These are phyloP conservation scores for Aureobasidium pullulans DNA, from an alignment of 2,329 filamentous ascomycete species.

Conservation along the genomic window DNA sequence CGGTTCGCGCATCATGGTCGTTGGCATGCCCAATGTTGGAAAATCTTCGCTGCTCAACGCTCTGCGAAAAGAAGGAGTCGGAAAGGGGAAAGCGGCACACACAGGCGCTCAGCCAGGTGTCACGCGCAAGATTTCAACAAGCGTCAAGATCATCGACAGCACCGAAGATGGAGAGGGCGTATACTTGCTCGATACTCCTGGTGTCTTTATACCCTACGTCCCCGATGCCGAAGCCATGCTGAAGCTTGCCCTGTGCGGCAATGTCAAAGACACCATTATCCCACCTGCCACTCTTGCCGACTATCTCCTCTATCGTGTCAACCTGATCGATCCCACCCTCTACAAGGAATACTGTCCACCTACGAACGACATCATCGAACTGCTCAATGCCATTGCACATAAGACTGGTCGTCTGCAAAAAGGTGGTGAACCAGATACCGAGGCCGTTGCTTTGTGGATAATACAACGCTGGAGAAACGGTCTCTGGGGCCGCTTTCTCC, in stretches of 20 bases:
- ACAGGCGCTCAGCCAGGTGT: conserved; percentile 86
- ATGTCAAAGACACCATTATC: conserved; percentile 84
- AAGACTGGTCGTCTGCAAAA: conserved; percentile 70
- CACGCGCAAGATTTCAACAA: conserved; percentile 72
- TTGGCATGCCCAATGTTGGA: conserved; percentile 96
- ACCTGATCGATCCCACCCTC: conserved; percentile 53
- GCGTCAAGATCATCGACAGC: conserved; percentile 66
- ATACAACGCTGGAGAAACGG: conserved; percentile 78
- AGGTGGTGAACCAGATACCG: conserved; percentile 62
- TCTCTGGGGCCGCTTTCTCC: conserved; percentile 63
- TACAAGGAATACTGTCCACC: conserved; percentile 61
- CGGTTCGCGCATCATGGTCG: conserved; percentile 76
- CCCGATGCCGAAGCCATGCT: conserved; percentile 81
- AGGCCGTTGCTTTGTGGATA: conserved; percentile 70
- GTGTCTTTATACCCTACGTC: conserved; percentile 91
- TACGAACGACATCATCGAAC: conserved; percentile 73
- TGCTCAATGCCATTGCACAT: conserved; percentile 63
- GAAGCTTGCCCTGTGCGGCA: conserved; percentile 84
- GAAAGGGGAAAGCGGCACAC: conserved; percentile 62
- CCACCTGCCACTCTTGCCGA: conserved; percentile 72
- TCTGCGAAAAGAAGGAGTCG: conserved; percentile 62
- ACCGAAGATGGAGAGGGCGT: conserved; percentile 49
- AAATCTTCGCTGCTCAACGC: conserved; percentile 93
- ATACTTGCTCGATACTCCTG: conserved; percentile 85
- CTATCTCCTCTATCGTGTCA: conserved; percentile 81